Conservation (phyloP, 2,329 filamentous ascomycete species). For the Botryotinia calthae region DNA sequence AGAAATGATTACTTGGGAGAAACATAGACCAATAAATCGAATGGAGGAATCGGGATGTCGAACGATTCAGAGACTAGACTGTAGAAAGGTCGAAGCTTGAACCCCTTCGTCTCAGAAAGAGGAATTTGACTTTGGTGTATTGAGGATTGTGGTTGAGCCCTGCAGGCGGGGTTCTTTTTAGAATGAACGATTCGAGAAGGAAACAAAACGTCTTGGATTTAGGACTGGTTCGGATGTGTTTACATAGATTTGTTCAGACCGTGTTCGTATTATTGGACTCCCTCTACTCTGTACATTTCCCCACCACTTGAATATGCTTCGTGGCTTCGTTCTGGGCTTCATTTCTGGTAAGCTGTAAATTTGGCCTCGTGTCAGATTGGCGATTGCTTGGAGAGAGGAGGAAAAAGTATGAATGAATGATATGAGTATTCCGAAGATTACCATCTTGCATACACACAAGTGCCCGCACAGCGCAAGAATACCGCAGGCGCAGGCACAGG, state of each 20-base stretch:
- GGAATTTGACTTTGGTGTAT: neutral
- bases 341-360: neutral
- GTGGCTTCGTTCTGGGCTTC: neutral
- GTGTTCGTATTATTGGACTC: neutral
- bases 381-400: constrained; percentile 1
- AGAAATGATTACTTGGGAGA: neutral
- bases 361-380: constrained; percentile 12
- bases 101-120: neutral
- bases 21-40: neutral
- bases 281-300: too few relatives aligned
- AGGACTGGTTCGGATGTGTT: too few relatives aligned
- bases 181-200: neutral
- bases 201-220: neutral
- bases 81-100: neutral
- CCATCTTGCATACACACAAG: neutral
- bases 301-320: neutral
- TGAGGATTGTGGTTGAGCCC: neutral
- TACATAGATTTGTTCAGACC: neutral
- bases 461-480: neutral
- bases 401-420: too few relatives aligned
- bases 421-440: neutral
- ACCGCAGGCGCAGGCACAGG: neutral
- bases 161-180: neutral
- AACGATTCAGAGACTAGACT: neutral
- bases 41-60: neutral